A percentile compares a stretch with the other conserved stretches of the same genome.
phyloP scores from a whole-genome alignment of 768 basidiomycete species.

The Rhizopogon vinicolor region DNA sequence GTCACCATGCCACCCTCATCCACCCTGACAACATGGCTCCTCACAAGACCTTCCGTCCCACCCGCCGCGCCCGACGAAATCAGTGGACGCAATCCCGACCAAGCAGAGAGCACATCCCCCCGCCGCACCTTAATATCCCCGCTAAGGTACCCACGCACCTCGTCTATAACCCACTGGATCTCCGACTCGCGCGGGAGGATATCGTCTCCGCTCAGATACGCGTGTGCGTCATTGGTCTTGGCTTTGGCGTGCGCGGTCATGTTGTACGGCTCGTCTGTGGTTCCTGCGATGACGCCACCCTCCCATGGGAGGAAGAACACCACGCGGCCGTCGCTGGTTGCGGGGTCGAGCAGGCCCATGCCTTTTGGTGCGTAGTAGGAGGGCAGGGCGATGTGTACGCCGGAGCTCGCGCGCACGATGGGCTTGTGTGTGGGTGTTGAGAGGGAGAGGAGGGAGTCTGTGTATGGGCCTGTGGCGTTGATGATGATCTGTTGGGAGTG shows the following conservation, averaged over 20 bases:
- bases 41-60: constrained; percentile 82
- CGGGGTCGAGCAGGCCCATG: constrained; percentile 94
- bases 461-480: constrained; percentile 96
- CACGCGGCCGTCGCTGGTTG: constrained; percentile 93
- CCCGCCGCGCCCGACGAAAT: constrained; percentile 81
- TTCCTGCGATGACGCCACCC: constrained; percentile 95
- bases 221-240: neutral
- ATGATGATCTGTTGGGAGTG: constrained; percentile 62
- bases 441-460: constrained; percentile 78
- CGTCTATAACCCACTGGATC: constrained; percentile 94
- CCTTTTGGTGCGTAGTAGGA: constrained; percentile 94
- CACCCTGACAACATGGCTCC: constrained; percentile 91
- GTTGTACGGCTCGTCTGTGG: constrained; percentile 80
- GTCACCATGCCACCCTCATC: constrained; percentile 80
- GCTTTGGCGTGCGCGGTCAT: constrained; percentile 40
- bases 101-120: constrained; percentile 93
- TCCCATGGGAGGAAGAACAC: constrained; percentile 99
- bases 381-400: constrained; percentile 94
- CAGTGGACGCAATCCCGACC: constrained; percentile 89
- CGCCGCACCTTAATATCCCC: constrained; percentile 92
- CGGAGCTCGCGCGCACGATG: constrained; percentile 90
- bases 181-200: constrained; percentile 89
- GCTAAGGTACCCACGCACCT: constrained; percentile 83
- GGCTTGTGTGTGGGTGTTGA: constrained; percentile 74
- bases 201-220: constrained; percentile 33